Conservation (phyloP, 257 asterid species). For the Scutellaria galericulata region DNA sequence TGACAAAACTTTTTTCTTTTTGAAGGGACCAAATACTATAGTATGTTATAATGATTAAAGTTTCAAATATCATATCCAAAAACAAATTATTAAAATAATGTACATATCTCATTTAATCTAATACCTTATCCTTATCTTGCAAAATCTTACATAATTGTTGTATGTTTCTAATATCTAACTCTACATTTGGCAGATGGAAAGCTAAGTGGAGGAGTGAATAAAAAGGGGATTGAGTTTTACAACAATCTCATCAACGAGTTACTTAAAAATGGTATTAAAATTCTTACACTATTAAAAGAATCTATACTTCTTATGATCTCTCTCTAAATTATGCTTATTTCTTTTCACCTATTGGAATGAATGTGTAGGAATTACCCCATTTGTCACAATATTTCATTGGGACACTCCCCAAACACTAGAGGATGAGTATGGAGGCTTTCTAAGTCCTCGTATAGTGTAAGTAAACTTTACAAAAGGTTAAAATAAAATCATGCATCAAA, state of each 20-base stretch:
- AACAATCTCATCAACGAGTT: conserved; percentile 64
- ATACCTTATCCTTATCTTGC: not conserved
- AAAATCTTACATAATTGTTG: too few relatives aligned
- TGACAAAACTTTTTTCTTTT: too few relatives aligned
- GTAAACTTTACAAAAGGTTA: conserved; percentile 7
- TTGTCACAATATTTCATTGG: conserved; percentile 71
- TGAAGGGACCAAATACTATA: too few relatives aligned
- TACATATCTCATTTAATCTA: too few relatives aligned
- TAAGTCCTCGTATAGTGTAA: conserved; percentile 58
- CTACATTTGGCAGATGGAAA: conserved; percentile 50
- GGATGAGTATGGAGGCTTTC: conserved; percentile 69
- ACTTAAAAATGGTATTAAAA: conserved; percentile 50
- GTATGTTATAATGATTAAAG: too few relatives aligned
- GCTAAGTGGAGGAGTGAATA: conserved; percentile 61
- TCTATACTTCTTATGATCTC: too few relatives aligned
- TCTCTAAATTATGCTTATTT: too few relatives aligned
- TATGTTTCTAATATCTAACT: too few relatives aligned
- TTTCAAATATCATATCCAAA: too few relatives aligned
- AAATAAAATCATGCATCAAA: too few relatives aligned
- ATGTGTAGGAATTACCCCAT: conserved; percentile 58
- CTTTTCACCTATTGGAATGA: not conserved
- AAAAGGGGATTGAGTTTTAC: conserved; percentile 63
- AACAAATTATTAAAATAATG: too few relatives aligned
- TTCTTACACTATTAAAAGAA: not conserved
- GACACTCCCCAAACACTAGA: conserved; percentile 80